Percentiles rank a stretch among this genome's conserved stretches.
These are phyloP conservation scores for Kalanchoe fedtschenkoi DNA, from an alignment of 164 flowering plant genomes.

Conservation along the genomic window DNA sequence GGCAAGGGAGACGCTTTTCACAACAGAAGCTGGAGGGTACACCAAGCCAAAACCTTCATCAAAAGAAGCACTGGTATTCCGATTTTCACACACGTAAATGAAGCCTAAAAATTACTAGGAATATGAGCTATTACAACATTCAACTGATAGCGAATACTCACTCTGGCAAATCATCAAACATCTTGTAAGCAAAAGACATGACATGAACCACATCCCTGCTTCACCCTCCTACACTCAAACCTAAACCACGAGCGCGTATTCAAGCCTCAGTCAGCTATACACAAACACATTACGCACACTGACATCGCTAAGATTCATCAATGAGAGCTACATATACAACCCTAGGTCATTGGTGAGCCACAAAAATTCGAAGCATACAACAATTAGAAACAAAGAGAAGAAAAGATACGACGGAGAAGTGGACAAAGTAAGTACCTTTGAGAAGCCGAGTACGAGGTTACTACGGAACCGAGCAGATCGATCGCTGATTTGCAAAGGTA, in stretches of 20 bases:
- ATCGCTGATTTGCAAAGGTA: no score
- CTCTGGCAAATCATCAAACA: not conserved
- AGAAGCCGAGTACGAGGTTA: no score
- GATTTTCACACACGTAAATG: not conserved
- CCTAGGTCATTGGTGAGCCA: no score
- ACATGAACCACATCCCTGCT: not conserved
- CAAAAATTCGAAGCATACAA: no score
- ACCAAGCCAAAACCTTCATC: not conserved
- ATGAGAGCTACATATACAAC: no score
- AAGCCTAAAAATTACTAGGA: not conserved
- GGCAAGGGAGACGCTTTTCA: no score
- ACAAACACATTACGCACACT: not conserved
- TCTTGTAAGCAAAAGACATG: not conserved
- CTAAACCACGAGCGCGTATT: not conserved
- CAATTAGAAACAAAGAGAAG: no score
- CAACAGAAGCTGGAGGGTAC: not conserved
- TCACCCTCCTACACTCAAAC: not conserved
- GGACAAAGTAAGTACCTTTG: no score
- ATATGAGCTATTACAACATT: not conserved
- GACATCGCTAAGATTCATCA: no score
- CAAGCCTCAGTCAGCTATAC: not conserved
- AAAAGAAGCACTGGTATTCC: not conserved
- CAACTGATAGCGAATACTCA: not conserved
- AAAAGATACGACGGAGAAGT: no score
- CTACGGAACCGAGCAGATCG: no score